These are phyloP conservation scores for Penicillium sclerotiorum DNA, from an alignment of 2,329 filamentous ascomycete genomes.

Conservation along the genomic window DNA sequence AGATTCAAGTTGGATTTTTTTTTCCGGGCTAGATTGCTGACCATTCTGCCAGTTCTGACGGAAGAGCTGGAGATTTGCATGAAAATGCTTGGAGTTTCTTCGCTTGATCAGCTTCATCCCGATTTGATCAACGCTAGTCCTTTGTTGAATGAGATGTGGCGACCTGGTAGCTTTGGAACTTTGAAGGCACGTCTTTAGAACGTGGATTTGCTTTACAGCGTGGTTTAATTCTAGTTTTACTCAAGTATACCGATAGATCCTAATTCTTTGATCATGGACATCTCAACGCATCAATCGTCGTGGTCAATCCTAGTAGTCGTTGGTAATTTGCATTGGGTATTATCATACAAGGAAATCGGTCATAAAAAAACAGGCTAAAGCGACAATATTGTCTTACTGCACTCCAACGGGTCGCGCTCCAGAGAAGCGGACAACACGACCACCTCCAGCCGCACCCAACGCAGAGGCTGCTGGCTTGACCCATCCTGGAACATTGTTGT, in stretches of 20 bases:
- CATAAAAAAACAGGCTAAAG: too few species aligned
- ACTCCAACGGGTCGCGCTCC: slow-evolving; percentile 57
- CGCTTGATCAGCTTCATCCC: slow-evolving; percentile 15
- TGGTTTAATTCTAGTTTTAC: neutral
- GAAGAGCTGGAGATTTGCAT: slow-evolving; percentile 24
- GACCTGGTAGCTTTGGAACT: slow-evolving; percentile 13
- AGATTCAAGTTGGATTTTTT: neutral
- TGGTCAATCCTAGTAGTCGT: too few species aligned
- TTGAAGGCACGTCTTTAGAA: slow-evolving; percentile 6
- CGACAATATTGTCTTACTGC: slow-evolving; percentile 20
- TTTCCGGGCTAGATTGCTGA: neutral
- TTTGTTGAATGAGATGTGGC: slow-evolving; percentile 23
- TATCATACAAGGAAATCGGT: too few species aligned
- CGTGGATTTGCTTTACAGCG: neutral
- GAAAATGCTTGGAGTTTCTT: slow-evolving; percentile 24
- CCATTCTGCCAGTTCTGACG: slow-evolving; percentile 7
- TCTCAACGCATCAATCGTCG: too few species aligned
- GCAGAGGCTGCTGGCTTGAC: slow-evolving; percentile 51
- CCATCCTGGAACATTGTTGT: slow-evolving; percentile 74
- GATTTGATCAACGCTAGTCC: slow-evolving; percentile 22
- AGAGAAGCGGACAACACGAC: slow-evolving; percentile 60
- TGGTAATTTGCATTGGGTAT: too few species aligned
- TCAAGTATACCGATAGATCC: too few species aligned
- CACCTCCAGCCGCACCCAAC: slow-evolving; percentile 40
- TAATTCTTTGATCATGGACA: too few species aligned